A percentile compares a stretch with the other conserved stretches of the same genome.
These are phyloP conservation scores for Basipetospora sp. DNA, from an alignment of 2,329 filamentous ascomycete species.

Conservation along the genomic window DNA sequence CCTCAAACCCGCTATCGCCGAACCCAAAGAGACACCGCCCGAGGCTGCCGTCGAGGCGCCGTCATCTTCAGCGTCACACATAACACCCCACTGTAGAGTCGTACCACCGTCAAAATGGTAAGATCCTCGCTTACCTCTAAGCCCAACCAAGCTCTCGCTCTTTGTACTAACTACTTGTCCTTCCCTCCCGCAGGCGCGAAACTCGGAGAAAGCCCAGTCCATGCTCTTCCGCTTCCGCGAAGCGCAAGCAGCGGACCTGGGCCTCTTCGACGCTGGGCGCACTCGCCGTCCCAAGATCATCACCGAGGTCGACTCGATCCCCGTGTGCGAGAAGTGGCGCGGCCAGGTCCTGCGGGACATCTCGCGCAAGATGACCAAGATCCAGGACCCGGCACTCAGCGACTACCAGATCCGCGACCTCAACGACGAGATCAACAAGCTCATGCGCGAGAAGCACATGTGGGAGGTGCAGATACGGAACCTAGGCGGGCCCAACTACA, in stretches of 20 bases:
- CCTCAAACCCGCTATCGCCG: too few species aligned
- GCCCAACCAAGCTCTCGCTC: not conserved
- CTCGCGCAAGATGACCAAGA: slow-evolving; percentile 86
- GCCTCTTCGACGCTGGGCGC: slow-evolving; percentile 85
- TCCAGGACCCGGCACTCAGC: slow-evolving; percentile 79
- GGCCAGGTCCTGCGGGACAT: slow-evolving; percentile 96
- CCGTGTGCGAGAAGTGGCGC: slow-evolving; percentile 90
- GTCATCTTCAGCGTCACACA: too few species aligned
- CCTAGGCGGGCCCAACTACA: slow-evolving; percentile 93
- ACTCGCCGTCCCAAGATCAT: slow-evolving; percentile 83
- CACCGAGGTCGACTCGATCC: slow-evolving; percentile 70
- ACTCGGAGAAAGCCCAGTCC: slow-evolving; percentile 95
- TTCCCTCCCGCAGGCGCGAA: slow-evolving; percentile 54
- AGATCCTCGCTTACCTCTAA: not conserved
- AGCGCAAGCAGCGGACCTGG: slow-evolving; percentile 86
- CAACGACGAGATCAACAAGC: slow-evolving; percentile 98
- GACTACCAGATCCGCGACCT: slow-evolving; percentile 96
- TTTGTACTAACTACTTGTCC: not conserved
- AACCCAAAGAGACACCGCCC: too few species aligned
- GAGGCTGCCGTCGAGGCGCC: too few species aligned
- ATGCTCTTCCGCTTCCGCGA: slow-evolving; percentile 99
- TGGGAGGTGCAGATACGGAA: slow-evolving; percentile 97
- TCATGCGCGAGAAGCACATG: slow-evolving; percentile 97
- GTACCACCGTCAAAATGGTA: slow-evolving; percentile 6
- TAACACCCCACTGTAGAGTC: not conserved